Percentiles rank a stretch among this genome's conserved stretches.
These are phyloP conservation scores for Pyracantha coccinea DNA, from an alignment of 331 rosid species.

Conservation along the genomic window DNA sequence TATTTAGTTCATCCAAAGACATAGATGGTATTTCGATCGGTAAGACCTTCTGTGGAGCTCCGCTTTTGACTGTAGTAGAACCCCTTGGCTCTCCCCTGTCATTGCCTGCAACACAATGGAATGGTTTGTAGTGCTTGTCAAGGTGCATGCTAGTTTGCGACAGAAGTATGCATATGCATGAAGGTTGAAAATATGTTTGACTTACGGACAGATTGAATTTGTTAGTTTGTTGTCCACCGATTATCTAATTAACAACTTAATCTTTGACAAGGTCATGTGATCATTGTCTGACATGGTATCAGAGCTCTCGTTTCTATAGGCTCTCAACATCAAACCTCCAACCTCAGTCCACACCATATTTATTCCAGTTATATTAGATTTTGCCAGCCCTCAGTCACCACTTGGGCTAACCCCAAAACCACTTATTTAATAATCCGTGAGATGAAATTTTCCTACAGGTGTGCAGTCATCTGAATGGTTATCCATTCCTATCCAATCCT, in stretches of 20 bases:
- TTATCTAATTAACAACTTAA: neutral
- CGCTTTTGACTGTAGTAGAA: constrained; percentile 40
- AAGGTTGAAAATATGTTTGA: neutral
- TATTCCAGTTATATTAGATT: neutral
- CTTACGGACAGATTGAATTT: neutral
- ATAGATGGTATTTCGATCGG: constrained; percentile 75
- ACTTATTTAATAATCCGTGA: no score
- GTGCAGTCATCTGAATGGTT: no score
- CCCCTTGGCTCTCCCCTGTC: constrained; percentile 86
- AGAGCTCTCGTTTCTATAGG: neutral
- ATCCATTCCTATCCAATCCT: no score
- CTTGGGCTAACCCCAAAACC: neutral
- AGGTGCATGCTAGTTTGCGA: neutral
- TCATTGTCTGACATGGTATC: neutral
- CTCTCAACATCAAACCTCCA: neutral
- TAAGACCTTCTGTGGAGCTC: constrained; percentile 65
- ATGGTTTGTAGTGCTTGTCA: neutral
- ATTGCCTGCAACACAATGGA: constrained; percentile 29
- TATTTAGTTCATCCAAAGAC: constrained; percentile 63
- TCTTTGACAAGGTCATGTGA: neutral
- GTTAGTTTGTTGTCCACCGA: neutral
- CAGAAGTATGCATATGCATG: neutral
- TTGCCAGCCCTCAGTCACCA: constrained; percentile 60
- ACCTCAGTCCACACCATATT: neutral
- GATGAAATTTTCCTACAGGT: no score